phyloP scores from a whole-genome alignment of 2,329 filamentous ascomycete species.

The Aspergillus brunneoviolaceus region DNA sequence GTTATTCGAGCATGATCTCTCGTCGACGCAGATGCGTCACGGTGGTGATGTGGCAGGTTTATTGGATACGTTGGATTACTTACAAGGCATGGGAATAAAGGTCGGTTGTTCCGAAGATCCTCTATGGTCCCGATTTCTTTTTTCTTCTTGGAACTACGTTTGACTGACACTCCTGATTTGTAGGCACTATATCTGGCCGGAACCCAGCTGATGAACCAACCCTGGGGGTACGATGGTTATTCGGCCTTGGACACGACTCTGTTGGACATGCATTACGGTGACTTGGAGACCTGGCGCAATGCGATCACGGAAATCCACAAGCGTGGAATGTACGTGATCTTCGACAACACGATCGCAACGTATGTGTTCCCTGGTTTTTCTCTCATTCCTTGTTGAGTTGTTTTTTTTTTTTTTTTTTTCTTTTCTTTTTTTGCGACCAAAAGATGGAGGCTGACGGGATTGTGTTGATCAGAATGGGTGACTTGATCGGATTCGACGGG shows the following conservation, averaged over 20 bases:
- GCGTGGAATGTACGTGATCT: conserved; percentile 62
- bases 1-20: conserved; percentile 58
- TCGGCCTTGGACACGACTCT: conserved; percentile 60
- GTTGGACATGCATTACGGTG: conserved; percentile 61
- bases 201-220: conserved; percentile 61
- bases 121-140: too few relatives aligned
- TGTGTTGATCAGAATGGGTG: conserved; percentile 46
- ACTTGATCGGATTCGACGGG: conserved; percentile 54
- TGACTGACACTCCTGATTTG: background rate
- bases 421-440: too few relatives aligned
- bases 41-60: conserved; percentile 60
- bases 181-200: conserved; percentile 62
- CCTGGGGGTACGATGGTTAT: conserved; percentile 63
- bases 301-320: conserved; percentile 59
- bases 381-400: too few relatives aligned
- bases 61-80: conserved; percentile 61
- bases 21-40: conserved; percentile 61
- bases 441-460: background rate
- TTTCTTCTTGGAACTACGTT: too few relatives aligned
- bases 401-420: too few relatives aligned
- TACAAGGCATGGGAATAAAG: conserved; percentile 63
- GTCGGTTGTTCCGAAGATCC: conserved; percentile 27
- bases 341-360: conserved; percentile 65
- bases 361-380: conserved; percentile 29
- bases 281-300: conserved; percentile 57